Conservation (phyloP, 257 asterid genomes). For the Solanum okadae region DNA sequence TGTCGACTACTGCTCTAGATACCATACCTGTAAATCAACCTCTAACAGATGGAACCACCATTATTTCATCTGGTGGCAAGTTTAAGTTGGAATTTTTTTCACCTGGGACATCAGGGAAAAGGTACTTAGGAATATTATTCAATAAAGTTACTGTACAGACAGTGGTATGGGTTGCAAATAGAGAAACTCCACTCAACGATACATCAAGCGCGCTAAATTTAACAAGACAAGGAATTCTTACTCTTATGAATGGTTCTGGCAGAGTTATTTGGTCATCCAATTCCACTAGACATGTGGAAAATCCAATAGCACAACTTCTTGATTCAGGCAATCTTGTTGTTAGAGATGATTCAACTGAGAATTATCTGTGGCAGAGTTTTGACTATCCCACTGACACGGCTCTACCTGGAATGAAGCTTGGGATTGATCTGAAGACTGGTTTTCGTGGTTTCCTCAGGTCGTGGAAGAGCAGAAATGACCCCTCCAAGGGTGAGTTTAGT, state of each 20-base stretch:
- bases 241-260: background rate
- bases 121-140: slow-evolving; percentile 29
- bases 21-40: slow-evolving; percentile 1
- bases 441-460: slow-evolving; percentile 19
- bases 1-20: background rate
- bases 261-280: slow-evolving; percentile 20
- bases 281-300: background rate
- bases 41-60: slow-evolving; percentile 7
- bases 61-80: slow-evolving; percentile 14
- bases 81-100: slow-evolving; percentile 24
- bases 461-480: slow-evolving; percentile 27
- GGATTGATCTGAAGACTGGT: slow-evolving; percentile 16
- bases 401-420: slow-evolving; percentile 35
- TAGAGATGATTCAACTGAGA: background rate
- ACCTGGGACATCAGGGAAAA: slow-evolving; percentile 1
- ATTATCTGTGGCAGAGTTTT: slow-evolving; percentile 31
- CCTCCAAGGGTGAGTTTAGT: slow-evolving; percentile 15
- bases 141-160: slow-evolving; percentile 19
- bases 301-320: slow-evolving; percentile 15
- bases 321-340: slow-evolving; percentile 30
- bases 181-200: slow-evolving; percentile 12
- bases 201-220: slow-evolving; percentile 5
- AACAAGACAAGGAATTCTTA: slow-evolving; percentile 10
- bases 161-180: slow-evolving; percentile 28
- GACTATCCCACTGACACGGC: slow-evolving; percentile 29